Percentiles rank a stretch among this genome's conserved stretches.
Conservation (phyloP, 176 grass and related monocot species). For the Oryza glumipatula region DNA sequence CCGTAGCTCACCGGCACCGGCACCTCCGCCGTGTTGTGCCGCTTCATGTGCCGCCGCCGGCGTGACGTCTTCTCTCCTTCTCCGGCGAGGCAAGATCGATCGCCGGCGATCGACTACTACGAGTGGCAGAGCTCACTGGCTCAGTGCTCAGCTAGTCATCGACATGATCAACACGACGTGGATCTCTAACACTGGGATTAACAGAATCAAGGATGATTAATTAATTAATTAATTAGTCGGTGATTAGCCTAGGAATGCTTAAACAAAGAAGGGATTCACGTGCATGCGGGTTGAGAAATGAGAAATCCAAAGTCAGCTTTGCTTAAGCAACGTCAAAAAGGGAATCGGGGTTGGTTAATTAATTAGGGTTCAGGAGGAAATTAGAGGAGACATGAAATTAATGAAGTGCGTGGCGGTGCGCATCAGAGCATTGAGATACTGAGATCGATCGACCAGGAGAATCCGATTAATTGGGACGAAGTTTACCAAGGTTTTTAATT, state of each 20-base stretch:
- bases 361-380: background rate
- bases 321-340: background rate
- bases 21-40: constrained; percentile 31
- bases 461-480: background rate
- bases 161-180: background rate
- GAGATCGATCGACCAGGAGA: too few species aligned
- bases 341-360: background rate
- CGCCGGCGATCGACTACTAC: background rate
- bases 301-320: constrained; percentile 27
- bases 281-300: constrained; percentile 21
- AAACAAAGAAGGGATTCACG: constrained; percentile 2
- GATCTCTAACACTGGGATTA: constrained; percentile 8
- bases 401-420: background rate
- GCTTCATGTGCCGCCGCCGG: constrained; percentile 26
- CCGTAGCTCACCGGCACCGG: constrained; percentile 32
- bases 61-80: background rate
- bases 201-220: background rate
- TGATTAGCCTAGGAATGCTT: background rate
- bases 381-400: background rate
- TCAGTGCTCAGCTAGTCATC: background rate
- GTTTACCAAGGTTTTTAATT: background rate
- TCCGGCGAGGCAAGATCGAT: background rate
- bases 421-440: too few species aligned
- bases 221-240: background rate
- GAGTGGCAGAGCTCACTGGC: background rate